phyloP scores from a whole-genome alignment of 2,329 filamentous ascomycete species.

The Aaosphaeria arxii region DNA sequence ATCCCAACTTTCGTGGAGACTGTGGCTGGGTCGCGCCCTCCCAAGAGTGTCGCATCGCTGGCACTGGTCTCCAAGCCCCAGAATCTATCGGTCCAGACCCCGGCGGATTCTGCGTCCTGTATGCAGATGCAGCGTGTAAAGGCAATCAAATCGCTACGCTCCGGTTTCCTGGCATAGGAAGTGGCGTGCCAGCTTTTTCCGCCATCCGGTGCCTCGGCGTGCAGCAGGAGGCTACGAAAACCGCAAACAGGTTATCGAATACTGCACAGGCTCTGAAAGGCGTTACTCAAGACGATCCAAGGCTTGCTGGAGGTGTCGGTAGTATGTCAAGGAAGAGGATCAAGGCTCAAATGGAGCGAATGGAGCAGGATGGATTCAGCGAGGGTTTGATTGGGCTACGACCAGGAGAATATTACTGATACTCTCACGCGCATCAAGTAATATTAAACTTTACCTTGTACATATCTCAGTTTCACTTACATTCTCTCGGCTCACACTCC shows the following conservation, averaged over 20 bases:
- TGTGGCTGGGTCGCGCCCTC: conserved; percentile 23
- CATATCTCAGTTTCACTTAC: no score
- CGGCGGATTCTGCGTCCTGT: conserved; percentile 25
- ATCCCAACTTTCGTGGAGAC: conserved; percentile 21
- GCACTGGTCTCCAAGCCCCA: conserved; percentile 13
- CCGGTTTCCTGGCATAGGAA: conserved; percentile 21
- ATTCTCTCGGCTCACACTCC: no score
- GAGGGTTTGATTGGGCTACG: conserved; percentile 31
- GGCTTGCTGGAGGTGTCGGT: conserved; percentile 22
- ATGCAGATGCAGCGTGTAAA: conserved; percentile 17
- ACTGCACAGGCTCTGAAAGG: conserved; percentile 1
- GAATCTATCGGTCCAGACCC: conserved; percentile 32
- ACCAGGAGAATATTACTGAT: conserved; percentile 15
- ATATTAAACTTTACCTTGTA: no score
- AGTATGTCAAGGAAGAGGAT: conserved; percentile 17
- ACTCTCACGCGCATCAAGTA: no score
- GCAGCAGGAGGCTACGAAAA: background rate
- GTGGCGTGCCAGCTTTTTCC: conserved; percentile 11
- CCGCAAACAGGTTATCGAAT: background rate
- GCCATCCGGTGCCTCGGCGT: conserved; percentile 1
- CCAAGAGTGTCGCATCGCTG: conserved; percentile 21
- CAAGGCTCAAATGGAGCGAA: conserved; percentile 14
- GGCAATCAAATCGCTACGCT: conserved; percentile 15
- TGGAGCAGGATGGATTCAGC: conserved; percentile 24
- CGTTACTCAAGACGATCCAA: conserved; percentile 5